Evolutionary conservation across 2,329 filamentous ascomycete species (phyloP).

Genomic region (Colletotrichum lindemuthianum): DNA sequence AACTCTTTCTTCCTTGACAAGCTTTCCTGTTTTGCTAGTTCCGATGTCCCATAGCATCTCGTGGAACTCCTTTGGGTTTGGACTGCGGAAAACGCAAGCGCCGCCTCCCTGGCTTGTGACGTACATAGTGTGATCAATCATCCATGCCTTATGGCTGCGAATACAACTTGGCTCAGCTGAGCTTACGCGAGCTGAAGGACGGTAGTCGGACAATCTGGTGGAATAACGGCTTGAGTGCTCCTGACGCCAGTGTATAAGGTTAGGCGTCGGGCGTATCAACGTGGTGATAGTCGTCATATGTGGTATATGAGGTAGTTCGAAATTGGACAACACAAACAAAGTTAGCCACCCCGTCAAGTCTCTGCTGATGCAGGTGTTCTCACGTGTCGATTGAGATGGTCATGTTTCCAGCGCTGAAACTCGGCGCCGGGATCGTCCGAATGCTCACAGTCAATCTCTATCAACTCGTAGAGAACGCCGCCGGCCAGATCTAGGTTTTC

Average conservation of each 20-base stretch:
- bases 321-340: conserved; percentile 45
- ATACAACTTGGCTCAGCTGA: conserved; percentile 47
- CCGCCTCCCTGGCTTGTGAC: conserved; percentile 50
- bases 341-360: neutral
- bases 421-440: conserved; percentile 56
- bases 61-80: conserved; percentile 52
- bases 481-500: conserved; percentile 55
- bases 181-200: conserved; percentile 39
- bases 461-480: conserved; percentile 58
- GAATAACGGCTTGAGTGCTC: conserved; percentile 50
- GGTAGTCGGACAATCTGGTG: conserved; percentile 53
- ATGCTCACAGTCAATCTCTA: conserved; percentile 56
- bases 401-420: conserved; percentile 57
- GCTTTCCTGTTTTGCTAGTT: conserved; percentile 42
- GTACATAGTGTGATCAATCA: conserved; percentile 55
- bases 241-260: conserved; percentile 49
- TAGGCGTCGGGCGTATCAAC: conserved; percentile 51
- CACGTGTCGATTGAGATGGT: conserved; percentile 56
- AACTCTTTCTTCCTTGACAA: conserved; percentile 48
- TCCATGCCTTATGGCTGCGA: conserved; percentile 52
- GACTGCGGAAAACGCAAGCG: conserved; percentile 49
- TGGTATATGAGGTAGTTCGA: conserved; percentile 58
- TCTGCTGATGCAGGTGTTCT: conserved; percentile 22
- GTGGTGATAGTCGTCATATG: conserved; percentile 57
- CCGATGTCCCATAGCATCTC: conserved; percentile 52